A percentile compares a stretch with the other conserved stretches of the same genome.
Evolutionary conservation across 352 stramenopile genomes (phyloP).

Genomic region (Phytophthora megakarya): DNA sequence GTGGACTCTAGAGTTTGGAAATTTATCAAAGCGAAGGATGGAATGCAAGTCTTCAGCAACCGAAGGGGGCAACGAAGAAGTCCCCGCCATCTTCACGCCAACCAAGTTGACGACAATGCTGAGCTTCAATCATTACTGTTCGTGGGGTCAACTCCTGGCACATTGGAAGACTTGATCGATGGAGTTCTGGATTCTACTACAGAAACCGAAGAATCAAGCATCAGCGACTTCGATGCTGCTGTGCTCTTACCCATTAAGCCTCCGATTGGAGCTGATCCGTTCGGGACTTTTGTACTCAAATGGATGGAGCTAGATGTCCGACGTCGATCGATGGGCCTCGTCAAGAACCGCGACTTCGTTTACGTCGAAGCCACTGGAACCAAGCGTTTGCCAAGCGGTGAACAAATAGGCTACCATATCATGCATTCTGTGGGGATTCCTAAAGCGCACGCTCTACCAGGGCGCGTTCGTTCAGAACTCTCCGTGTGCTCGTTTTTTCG

Average conservation of each 20-base stretch:
- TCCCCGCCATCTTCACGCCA: neutral
- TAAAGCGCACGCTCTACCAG: constrained; percentile 27
- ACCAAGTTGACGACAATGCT: neutral
- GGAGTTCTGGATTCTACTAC: constrained; percentile 25
- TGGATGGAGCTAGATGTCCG: constrained; percentile 41
- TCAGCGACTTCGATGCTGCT: constrained; percentile 37
- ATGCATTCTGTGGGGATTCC: constrained; percentile 59
- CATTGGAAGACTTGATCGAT: constrained; percentile 43
- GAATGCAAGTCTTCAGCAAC: constrained; percentile 26
- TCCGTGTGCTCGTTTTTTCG: constrained; percentile 43
- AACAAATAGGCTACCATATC: constrained; percentile 53
- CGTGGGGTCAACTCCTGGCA: constrained; percentile 31
- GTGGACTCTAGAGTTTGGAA: constrained; percentile 33
- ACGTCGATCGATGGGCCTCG: constrained; percentile 39
- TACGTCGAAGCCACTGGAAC: constrained; percentile 52
- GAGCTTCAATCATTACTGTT: constrained; percentile 25
- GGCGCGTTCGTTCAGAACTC: constrained; percentile 43
- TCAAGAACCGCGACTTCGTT: constrained; percentile 49
- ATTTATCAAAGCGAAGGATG: constrained; percentile 19
- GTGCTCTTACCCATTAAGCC: constrained; percentile 41
- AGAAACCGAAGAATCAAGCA: neutral
- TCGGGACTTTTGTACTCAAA: constrained; percentile 32
- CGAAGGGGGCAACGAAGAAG: constrained; percentile 4
- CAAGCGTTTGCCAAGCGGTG: constrained; percentile 30
- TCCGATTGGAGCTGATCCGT: constrained; percentile 44